These are phyloP conservation scores for Vitis hybrid DNA, from an alignment of 177 flowering plant genomes.

Conservation along the genomic window DNA sequence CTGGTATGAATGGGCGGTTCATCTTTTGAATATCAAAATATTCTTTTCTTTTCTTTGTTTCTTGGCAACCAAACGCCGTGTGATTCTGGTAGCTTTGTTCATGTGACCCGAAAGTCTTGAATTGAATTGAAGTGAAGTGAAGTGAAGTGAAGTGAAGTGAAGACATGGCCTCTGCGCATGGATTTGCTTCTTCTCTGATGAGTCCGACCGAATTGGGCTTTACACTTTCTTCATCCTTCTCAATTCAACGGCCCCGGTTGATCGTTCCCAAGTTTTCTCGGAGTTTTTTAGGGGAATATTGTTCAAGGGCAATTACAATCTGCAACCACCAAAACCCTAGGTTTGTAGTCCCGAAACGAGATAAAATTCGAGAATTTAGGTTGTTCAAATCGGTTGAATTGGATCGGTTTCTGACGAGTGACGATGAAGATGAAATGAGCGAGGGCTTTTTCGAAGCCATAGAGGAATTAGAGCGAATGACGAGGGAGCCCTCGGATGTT, in stretches of 20 bases:
- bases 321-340: slow-evolving; percentile 17
- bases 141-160: no score
- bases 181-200: slow-evolving; percentile 12
- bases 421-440: slow-evolving; percentile 66
- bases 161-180: slow-evolving; percentile 27
- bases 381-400: slow-evolving; percentile 52
- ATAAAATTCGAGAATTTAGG: slow-evolving; percentile 36
- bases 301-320: slow-evolving; percentile 21
- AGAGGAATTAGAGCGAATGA: slow-evolving; percentile 84
- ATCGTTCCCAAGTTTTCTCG: slow-evolving; percentile 3
- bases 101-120: no score
- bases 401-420: slow-evolving; percentile 56
- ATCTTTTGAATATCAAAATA: no score
- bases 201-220: slow-evolving; percentile 12
- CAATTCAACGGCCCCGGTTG: neutral
- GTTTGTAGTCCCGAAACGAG: slow-evolving; percentile 15
- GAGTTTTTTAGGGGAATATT: neutral
- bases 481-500: slow-evolving; percentile 81
- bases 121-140: no score
- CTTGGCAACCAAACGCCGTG: neutral
- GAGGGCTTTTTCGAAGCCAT: slow-evolving; percentile 83
- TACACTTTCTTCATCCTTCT: neutral
- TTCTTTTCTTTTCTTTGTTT: neutral
- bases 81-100: no score
- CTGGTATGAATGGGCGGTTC: no score